Base-by-base conservation (phyloP, 768 basidiomycete species). In the Rhodotorula diobovata region DNA sequence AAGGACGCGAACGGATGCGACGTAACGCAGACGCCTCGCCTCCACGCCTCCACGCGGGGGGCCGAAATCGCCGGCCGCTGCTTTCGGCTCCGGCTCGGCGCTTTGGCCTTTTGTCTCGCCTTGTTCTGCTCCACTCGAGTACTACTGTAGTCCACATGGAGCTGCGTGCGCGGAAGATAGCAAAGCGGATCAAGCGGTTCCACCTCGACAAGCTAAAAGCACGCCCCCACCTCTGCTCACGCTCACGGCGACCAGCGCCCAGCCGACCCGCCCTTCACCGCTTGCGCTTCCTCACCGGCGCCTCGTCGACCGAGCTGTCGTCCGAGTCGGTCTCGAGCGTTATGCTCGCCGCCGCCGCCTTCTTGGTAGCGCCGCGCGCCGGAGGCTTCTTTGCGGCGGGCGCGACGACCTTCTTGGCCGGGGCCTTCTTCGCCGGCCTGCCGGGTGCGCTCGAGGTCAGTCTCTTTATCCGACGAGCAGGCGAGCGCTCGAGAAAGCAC, bases 251-350 rank as follows among this genome's bases (percentile, higher is more conserved):
- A 61, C 20, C 46, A 46, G 46, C 46, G 10, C 21, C 20, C n/a
- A n/a, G n/a, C n/a, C n/a, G n/a, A 48, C 21, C 25, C 11, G 8
- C 51, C 51, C 28, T 39, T 32, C 45, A 58, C 55, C 57, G 37
- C 46, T 62, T 66, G 46, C 60, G 56, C 64, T 63, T 66, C 23
- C 58, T 39, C 51, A 16, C 20, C 61, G 56, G 39, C 20, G 53
- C 43, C 16, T 37, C 51, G 41, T 73, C 67, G 55, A 61, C 67
- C 48, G 56, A 34, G 28, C 58, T 54, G 34, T 65, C 63, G n/a
- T 66, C 64, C 28, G 61, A 58, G 30, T 66, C 70, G 4, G 65
- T 71, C 37, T 57, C 56, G 56, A 57, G 39, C 23, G 56, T 57
- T 37, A 57, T 57, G 37, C 56, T 57, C 37, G 39, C 37, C 34